These are phyloP conservation scores for Cyberlindnera xishuangbannaensis DNA, from an alignment of 805 yeast species.

Conservation along the genomic window DNA sequence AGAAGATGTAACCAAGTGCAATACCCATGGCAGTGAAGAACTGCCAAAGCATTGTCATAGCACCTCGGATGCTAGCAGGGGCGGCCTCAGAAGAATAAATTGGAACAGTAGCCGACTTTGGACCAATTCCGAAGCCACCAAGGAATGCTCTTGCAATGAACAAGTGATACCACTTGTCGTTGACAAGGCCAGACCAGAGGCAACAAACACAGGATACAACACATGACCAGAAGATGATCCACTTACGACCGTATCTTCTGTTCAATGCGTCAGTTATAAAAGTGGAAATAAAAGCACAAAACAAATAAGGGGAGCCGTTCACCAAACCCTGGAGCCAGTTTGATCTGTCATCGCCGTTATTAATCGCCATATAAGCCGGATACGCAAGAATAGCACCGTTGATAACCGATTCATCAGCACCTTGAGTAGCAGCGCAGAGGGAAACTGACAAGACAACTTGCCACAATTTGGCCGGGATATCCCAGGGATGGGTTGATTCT, in stretches of 20 bases:
- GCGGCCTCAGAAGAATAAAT: conserved; percentile 65
- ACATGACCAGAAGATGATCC: conserved; percentile 63
- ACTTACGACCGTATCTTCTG: conserved; percentile 52
- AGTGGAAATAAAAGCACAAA: conserved; percentile 54
- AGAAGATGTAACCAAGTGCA: conserved; percentile 63
- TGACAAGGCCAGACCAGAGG: conserved; percentile 60
- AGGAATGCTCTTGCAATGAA: conserved; percentile 59
- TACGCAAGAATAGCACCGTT: conserved; percentile 67
- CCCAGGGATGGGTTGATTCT: conserved; percentile 44
- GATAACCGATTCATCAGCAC: conserved; percentile 74
- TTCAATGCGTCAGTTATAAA: conserved; percentile 61
- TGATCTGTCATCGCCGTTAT: conserved; percentile 38
- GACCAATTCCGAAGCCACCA: conserved; percentile 63
- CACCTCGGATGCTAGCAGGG: conserved; percentile 58
- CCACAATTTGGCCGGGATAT: conserved; percentile 37
- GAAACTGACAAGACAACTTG: conserved; percentile 62
- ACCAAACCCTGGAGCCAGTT: conserved; percentile 58
- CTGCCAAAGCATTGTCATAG: conserved; percentile 71
- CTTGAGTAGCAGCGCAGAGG: conserved; percentile 74
- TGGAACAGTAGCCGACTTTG: conserved; percentile 72
- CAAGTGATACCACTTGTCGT: conserved; percentile 57
- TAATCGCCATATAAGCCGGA: conserved; percentile 50
- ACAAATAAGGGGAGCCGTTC: conserved; percentile 66
- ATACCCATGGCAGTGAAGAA: conserved; percentile 71
- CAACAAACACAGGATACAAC: conserved; percentile 53